Evolutionary conservation across 176 grass and related monocot genomes (phyloP).

Genomic region (Musa itinerans): DNA sequence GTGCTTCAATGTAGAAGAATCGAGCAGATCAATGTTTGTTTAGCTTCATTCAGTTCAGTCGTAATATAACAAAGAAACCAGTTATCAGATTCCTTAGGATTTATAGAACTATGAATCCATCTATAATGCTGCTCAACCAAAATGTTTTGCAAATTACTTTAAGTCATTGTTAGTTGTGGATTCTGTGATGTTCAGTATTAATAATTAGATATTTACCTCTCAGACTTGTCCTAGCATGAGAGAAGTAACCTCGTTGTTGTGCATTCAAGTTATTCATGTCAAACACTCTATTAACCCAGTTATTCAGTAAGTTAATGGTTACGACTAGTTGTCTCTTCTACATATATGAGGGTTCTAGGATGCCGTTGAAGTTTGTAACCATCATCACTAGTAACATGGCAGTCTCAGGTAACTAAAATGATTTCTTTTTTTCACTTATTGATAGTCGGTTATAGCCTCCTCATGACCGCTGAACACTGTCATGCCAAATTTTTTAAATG

Average conservation of each 20-base stretch:
- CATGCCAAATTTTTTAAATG: background rate
- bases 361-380: background rate
- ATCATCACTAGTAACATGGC: background rate
- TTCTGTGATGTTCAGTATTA: background rate
- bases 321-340: background rate
- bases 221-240: background rate
- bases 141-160: too few species aligned
- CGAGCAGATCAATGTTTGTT: too few species aligned
- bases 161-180: background rate
- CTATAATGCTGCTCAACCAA: too few species aligned
- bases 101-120: too few species aligned
- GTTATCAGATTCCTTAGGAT: too few species aligned
- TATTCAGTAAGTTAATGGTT: background rate
- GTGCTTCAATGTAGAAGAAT: too few species aligned
- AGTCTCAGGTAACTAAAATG: background rate
- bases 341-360: background rate
- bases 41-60: too few species aligned
- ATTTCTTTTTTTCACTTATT: background rate
- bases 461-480: background rate
- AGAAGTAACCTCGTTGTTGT: background rate
- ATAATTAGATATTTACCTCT: background rate
- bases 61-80: too few species aligned
- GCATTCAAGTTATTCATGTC: background rate
- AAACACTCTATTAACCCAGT: background rate
- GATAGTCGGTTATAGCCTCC: background rate